Evolutionary conservation across 805 yeast species (phyloP).

Genomic region (Pichia sporocuriosa): DNA sequence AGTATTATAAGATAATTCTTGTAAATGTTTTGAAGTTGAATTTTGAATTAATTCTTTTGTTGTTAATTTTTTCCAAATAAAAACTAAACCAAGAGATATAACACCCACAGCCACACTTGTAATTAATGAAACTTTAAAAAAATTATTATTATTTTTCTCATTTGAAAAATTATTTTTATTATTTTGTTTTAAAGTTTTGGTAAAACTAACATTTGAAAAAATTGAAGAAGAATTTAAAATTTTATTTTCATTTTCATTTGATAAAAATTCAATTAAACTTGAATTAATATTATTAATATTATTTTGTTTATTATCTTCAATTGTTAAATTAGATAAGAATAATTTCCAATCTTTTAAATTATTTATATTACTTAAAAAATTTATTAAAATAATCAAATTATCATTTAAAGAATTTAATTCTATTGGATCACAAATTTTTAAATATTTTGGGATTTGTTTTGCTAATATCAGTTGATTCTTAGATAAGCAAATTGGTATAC

Average conservation of each 20-base stretch:
- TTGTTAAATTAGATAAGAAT: slow-evolving; percentile 5
- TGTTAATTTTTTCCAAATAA: slow-evolving; percentile 22
- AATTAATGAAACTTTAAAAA: slow-evolving; percentile 16
- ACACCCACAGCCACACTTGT: slow-evolving; percentile 27
- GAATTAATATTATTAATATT: slow-evolving; percentile 17
- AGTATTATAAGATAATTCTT: neutral
- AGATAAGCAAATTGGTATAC: slow-evolving; percentile 8
- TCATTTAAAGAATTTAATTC: slow-evolving; percentile 21
- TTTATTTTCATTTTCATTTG: neutral
- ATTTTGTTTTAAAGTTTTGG: neutral
- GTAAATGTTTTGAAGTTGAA: neutral
- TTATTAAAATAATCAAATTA: slow-evolving; percentile 28
- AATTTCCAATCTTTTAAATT: slow-evolving; percentile 12
- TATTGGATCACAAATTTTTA: slow-evolving; percentile 31
- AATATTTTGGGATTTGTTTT: slow-evolving; percentile 13
- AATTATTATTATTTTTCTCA: slow-evolving; percentile 3
- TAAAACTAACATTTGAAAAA: neutral
- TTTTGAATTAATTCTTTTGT: neutral
- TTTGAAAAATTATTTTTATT: neutral
- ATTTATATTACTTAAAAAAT: slow-evolving; percentile 26
- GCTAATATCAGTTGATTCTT: neutral
- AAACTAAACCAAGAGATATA: slow-evolving; percentile 24
- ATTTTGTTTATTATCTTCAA: neutral
- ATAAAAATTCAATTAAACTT: slow-evolving; percentile 16
- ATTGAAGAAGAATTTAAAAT: neutral